Evolutionary conservation across 805 yeast genomes (phyloP).

Genomic region (Yamadazyma akitaensis): DNA sequence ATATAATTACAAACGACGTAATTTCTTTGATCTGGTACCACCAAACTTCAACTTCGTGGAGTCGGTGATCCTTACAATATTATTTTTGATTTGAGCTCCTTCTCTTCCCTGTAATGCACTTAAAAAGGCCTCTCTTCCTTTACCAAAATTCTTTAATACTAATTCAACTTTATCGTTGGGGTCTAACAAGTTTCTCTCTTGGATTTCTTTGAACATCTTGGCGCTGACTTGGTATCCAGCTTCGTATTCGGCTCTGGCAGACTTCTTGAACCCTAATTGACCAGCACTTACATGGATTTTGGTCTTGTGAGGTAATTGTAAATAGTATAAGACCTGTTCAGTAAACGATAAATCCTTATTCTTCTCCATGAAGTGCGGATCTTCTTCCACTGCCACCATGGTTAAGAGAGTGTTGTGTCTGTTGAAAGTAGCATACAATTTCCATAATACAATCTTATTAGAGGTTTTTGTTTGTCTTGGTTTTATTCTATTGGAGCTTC

Average conservation of each 20-base stretch:
- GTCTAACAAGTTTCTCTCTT: constrained; percentile 54
- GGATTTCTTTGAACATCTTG: constrained; percentile 66
- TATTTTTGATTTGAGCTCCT: constrained; percentile 66
- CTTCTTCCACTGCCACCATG: constrained; percentile 67
- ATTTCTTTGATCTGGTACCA: constrained; percentile 82
- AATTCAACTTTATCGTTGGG: constrained; percentile 64
- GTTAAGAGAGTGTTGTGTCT: constrained; percentile 83
- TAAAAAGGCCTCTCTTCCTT: constrained; percentile 83
- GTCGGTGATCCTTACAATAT: constrained; percentile 70
- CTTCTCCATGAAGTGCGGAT: constrained; percentile 52
- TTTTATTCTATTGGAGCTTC: background rate
- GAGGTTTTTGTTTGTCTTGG: constrained; percentile 15
- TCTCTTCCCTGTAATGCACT: constrained; percentile 87
- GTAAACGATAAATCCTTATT: constrained; percentile 56
- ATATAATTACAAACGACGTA: constrained; percentile 58
- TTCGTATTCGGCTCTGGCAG: constrained; percentile 90
- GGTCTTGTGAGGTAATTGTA: constrained; percentile 76
- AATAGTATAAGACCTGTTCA: constrained; percentile 71
- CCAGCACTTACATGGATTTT: constrained; percentile 74
- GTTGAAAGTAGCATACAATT: constrained; percentile 71
- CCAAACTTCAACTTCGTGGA: constrained; percentile 84
- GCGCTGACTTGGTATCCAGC: constrained; percentile 85
- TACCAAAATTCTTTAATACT: constrained; percentile 77
- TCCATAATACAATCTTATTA: constrained; percentile 53
- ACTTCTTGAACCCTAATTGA: constrained; percentile 80